Base-by-base conservation (phyloP, 805 yeast genomes). In the Candida oleophila region DNA sequence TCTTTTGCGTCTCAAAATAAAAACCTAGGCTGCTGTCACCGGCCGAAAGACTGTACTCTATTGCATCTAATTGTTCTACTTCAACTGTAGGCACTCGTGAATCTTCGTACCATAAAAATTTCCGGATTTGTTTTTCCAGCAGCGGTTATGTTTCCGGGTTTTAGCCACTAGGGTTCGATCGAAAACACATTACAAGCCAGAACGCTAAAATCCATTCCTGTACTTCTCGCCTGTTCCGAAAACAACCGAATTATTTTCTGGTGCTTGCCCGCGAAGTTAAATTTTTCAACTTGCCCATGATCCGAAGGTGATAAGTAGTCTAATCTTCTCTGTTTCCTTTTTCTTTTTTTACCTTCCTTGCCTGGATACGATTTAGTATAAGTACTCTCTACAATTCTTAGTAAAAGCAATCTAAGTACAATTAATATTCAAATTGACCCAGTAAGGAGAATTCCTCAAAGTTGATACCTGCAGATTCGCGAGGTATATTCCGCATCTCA, bases 221-320 rank as follows among this genome's bases (percentile, higher is more conserved):
- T 11, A 25, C 9, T 5, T 25, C 30, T 25, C 36, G 36, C n/a
- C 7, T 15, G 7, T 22, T 19, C 42, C 42, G 42, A 39, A 39
- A 39, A 8, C 42, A 39, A 22, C 42, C 42, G 42, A 39, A 22
- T 14, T 22, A 19, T 33, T 33, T 33, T 33, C 14, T 33, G 36
- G 4, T 33, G 36, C 36, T 33, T 33, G 36, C 15, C 36, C 36
- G 36, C n/a, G 36, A 33, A 15, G 30, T 25, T 5, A 25, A 25
- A 25, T 25, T 25, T 11, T 25, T 11, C 11, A 25, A 11, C 30
- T 25, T 25, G 30, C 30, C 30, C 30, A 25, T 25, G 30, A 25
- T 25, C 30, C 30, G 30, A 5, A 25, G 30, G 30, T 25, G 30
- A 25, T 25, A 25, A 25, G 30, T 25, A 11, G 30, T 25, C n/a